Base-by-base conservation (phyloP, 1,284 basidiomycete species). In the Rhizopogon parksii region DNA sequence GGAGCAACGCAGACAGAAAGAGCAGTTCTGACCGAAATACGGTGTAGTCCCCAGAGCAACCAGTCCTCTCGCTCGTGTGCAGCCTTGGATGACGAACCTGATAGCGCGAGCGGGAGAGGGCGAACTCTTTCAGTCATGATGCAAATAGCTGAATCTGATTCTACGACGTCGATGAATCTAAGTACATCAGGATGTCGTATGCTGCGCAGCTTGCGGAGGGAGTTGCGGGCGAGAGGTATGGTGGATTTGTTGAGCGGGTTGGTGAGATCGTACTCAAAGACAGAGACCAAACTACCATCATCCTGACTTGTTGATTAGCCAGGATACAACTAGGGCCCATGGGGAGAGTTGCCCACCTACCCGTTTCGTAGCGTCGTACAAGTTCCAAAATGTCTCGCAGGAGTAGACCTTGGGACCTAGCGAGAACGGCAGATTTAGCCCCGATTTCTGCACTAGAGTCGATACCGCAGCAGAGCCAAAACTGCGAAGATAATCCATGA, bases 171-270 rank as follows among this genome's bases (percentile, higher is more conserved):
- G 71, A 99, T 83, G 68, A 96, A 95, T 65, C 91, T 95, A 60
- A 99, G 81, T 2, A 99, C 83, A 67, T 98, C 90, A 0, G 96
- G 96, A 73, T 99, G 96, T 35, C 96, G 82, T 6, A 89, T 88
- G 2, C 92, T 91, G 37, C 95, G 80, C 9, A 99, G 76, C 69
- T 95, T 98, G 55, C 90, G 84, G 34, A 97, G 74, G 0, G 94
- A 83, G 69, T 99, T 99, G 65, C 85, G 87, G 2, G 95, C 95
- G 17, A 99, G 77, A 2, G 85, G 82, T 46, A 90, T 72, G 7
- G 82, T 70, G 46, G 74, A 79, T 60, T 77, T 79, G 60, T 75
- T 80, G 38, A 71, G 63, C 12, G 78, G 72, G 42, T 83, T 75
- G 56, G 79, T 81, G 24, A 88, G 77, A 61, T 94, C 88, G 60